Percentiles rank a stretch among this genome's conserved stretches.
Evolutionary conservation across 2,329 filamentous ascomycete species (phyloP).

Genomic region (Mycosphaerella arachidis): DNA sequence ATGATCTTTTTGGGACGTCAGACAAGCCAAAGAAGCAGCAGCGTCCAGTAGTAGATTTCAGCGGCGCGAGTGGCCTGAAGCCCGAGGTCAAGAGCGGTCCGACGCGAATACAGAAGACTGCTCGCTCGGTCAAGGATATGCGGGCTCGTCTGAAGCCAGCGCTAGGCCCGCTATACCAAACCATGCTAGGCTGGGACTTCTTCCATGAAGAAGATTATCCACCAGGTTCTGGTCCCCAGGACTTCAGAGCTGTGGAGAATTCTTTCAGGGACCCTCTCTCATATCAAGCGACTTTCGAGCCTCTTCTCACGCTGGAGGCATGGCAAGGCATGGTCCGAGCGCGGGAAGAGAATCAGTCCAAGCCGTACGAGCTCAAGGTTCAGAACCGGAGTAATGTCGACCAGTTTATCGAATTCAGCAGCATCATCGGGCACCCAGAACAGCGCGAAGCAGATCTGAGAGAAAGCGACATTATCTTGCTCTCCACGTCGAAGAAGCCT

Average conservation of each 20-base stretch:
- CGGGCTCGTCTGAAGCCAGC: conserved; percentile 86
- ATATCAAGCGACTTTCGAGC: conserved; percentile 87
- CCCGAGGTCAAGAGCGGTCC: conserved; percentile 60
- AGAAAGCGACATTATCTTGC: conserved; percentile 83
- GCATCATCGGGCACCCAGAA: conserved; percentile 66
- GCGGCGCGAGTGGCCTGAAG: conserved; percentile 30
- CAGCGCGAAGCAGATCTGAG: conserved; percentile 67
- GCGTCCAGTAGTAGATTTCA: conserved; percentile 31
- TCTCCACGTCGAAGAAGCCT: conserved; percentile 71
- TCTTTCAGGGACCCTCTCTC: conserved; percentile 70
- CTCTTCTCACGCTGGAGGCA: conserved; percentile 83
- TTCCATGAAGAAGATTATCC: conserved; percentile 86
- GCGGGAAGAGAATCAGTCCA: conserved; percentile 78
- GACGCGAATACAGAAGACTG: conserved; percentile 75
- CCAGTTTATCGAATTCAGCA: conserved; percentile 86
- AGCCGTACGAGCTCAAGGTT: conserved; percentile 81
- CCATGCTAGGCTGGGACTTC: conserved; percentile 89
- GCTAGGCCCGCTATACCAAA: conserved; percentile 76
- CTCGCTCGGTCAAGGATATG: conserved; percentile 86
- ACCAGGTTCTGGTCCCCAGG: conserved; percentile 63
- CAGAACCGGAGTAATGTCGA: conserved; percentile 86
- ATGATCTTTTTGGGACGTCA: conserved; percentile 58
- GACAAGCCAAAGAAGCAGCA: conserved; percentile 42
- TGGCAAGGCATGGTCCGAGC: conserved; percentile 91
- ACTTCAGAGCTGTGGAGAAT: conserved; percentile 71